Conservation (phyloP, 2,329 filamentous ascomycete genomes). For the Chrysoporthe puriensis region DNA sequence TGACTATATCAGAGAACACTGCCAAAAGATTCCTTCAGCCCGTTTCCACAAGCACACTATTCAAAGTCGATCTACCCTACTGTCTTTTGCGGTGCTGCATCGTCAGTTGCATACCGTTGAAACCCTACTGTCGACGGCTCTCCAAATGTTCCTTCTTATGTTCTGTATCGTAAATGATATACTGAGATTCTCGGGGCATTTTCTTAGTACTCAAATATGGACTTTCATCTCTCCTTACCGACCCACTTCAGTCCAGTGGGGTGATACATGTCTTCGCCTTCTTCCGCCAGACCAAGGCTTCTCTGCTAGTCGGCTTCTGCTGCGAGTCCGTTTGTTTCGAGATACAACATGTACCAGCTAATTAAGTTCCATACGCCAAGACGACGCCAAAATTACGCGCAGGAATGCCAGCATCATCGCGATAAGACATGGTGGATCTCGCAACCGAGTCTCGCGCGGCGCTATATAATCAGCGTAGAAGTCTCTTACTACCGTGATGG, state of each 20-base stretch:
- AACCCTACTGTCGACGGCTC: background rate
- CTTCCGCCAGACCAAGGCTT: background rate
- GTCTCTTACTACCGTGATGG: background rate
- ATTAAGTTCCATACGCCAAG: background rate
- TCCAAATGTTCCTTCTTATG: background rate
- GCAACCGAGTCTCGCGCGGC: background rate
- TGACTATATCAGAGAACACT: background rate
- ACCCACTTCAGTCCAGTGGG: too few species aligned
- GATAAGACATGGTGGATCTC: too few species aligned
- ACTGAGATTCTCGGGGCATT: background rate
- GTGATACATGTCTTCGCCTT: too few species aligned
- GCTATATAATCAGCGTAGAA: background rate
- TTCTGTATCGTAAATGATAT: constrained; percentile 3
- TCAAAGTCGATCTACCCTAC: background rate
- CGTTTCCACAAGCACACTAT: background rate
- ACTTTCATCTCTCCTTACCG: background rate
- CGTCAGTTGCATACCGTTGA: background rate
- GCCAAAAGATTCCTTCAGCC: background rate
- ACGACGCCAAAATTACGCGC: background rate
- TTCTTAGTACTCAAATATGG: constrained; percentile 6
- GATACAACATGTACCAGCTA: background rate
- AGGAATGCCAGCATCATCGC: background rate
- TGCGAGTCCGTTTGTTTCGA: background rate
- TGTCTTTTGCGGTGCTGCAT: background rate
- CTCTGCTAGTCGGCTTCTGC: background rate